Conservation (phyloP, 805 yeast genomes). For the Cyberlindnera samutprakarnensis region DNA sequence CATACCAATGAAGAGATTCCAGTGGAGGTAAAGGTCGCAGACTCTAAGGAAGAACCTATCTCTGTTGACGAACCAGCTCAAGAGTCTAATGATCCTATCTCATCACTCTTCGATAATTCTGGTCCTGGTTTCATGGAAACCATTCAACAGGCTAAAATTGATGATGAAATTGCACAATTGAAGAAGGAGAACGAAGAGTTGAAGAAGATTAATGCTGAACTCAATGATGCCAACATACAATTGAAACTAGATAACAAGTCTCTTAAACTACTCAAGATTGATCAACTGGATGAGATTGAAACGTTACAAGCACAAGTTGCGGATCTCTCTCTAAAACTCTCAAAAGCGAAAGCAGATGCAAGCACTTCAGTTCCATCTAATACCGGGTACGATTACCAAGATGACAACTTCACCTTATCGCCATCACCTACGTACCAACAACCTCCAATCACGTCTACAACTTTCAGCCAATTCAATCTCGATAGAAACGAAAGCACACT, state of each 20-base stretch:
- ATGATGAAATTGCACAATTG: slow-evolving; percentile 21
- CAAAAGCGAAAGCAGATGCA: slow-evolving; percentile 20
- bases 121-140: slow-evolving; percentile 23
- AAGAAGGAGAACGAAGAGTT: slow-evolving; percentile 26
- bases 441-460: slow-evolving; percentile 4
- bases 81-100: slow-evolving; percentile 2
- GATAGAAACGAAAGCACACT: slow-evolving; percentile 20
- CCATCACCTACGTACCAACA: slow-evolving; percentile 18
- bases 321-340: slow-evolving; percentile 19
- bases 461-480: slow-evolving; percentile 13
- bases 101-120: slow-evolving; percentile 6
- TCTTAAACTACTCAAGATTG: slow-evolving; percentile 28
- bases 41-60: no score
- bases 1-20: slow-evolving; percentile 5
- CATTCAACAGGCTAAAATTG: slow-evolving; percentile 11
- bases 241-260: slow-evolving; percentile 33
- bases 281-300: slow-evolving; percentile 28
- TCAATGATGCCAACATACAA: slow-evolving; percentile 24
- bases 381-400: slow-evolving; percentile 17
- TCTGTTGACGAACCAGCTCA: slow-evolving; percentile 5
- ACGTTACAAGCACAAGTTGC: slow-evolving; percentile 21
- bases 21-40: neutral
- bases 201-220: slow-evolving; percentile 5
- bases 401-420: slow-evolving; percentile 14
- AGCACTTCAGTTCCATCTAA: slow-evolving; percentile 9